Evolutionary conservation across 2,329 filamentous ascomycete species (phyloP).

Genomic region (Colletotrichum orchidophilum): DNA sequence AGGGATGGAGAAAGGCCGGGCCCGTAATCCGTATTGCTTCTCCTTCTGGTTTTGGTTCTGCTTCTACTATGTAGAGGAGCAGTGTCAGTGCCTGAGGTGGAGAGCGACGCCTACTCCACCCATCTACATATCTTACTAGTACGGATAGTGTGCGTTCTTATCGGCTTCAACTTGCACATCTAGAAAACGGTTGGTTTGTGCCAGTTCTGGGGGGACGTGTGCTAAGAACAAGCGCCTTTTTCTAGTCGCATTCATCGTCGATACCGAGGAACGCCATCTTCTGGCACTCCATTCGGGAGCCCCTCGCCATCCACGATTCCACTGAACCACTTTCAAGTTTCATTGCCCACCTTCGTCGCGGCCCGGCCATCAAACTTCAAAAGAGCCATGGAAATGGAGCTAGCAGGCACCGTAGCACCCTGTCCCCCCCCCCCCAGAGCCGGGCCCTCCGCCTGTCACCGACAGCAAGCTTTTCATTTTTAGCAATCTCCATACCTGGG

Average conservation of each 20-base stretch:
- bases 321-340: neutral
- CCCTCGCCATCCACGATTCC: neutral
- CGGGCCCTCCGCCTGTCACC: constrained; percentile 1
- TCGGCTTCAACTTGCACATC: neutral
- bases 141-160: neutral
- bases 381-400: neutral
- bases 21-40: neutral
- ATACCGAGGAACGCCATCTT: neutral
- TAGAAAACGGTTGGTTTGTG: neutral
- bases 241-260: constrained; percentile 1
- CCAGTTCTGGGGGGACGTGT: neutral
- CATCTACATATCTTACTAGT: neutral
- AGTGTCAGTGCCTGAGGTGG: neutral
- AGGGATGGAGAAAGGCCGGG: neutral
- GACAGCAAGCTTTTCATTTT: neutral
- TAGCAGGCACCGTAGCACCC: neutral
- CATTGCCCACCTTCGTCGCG: neutral
- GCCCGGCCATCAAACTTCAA: neutral
- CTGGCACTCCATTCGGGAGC: neutral
- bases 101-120: neutral
- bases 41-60: neutral
- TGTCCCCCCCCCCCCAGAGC: neutral
- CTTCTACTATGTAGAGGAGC: neutral
- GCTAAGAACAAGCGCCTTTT: neutral
- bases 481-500: constrained; percentile 1